phyloP scores from a whole-genome alignment of 306 rosid species.

The Alnus glutinosa region DNA sequence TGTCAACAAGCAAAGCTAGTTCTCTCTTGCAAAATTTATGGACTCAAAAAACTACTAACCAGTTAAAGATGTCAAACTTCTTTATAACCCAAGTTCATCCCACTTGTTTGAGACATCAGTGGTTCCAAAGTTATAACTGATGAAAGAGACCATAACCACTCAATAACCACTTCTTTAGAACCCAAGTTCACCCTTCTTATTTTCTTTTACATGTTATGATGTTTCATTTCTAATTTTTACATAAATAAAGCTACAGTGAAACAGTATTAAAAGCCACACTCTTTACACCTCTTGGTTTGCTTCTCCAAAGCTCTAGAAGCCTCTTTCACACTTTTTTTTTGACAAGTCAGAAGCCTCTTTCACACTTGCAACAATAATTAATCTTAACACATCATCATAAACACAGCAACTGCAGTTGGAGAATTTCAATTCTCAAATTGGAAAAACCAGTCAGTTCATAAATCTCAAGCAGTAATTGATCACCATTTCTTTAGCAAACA shows the following conservation, averaged over 20 bases:
- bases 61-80: background rate
- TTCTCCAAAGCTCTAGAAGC: background rate
- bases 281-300: background rate
- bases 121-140: background rate
- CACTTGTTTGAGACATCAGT: background rate
- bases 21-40: background rate
- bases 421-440: background rate
- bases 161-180: no score
- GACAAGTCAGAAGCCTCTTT: background rate
- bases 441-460: background rate
- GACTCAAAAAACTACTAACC: background rate
- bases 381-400: background rate
- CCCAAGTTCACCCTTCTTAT: background rate
- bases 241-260: background rate
- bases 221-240: background rate
- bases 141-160: background rate
- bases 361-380: background rate
- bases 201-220: background rate
- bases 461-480: slow-evolving; percentile 11
- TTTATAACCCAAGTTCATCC: background rate
- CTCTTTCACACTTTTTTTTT: background rate
- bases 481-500: slow-evolving; percentile 12
- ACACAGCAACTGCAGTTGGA: background rate
- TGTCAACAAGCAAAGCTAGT: background rate
- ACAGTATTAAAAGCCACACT: background rate